Conservation (phyloP, 345 rosid genomes). For the Xanthoceras sorbifolium region DNA sequence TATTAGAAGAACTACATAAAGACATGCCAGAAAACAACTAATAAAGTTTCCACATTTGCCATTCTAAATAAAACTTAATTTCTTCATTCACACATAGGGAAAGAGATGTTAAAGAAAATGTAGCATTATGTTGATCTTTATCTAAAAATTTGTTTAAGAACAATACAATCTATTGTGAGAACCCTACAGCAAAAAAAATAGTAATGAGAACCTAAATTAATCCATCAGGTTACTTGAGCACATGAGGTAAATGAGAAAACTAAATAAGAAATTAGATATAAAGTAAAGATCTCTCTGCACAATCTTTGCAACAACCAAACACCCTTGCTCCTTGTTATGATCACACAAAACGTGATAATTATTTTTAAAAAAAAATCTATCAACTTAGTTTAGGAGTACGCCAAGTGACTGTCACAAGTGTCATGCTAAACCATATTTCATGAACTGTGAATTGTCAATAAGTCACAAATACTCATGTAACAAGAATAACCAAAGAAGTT, state of each 20-base stretch:
- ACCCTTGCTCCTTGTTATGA: neutral
- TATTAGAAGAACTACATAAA: neutral
- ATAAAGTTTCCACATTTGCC: neutral
- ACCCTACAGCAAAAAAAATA: neutral
- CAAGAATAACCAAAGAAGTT: neutral
- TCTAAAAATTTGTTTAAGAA: neutral
- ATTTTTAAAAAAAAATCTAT: neutral
- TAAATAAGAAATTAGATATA: neutral
- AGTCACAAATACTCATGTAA: neutral
- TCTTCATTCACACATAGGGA: neutral
- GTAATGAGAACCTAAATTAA: neutral
- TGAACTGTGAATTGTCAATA: neutral
- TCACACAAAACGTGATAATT: neutral
- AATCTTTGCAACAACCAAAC: neutral
- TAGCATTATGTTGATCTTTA: neutral
- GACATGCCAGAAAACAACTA: neutral
- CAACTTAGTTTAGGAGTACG: neutral
- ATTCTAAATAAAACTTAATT: neutral
- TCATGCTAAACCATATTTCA: neutral
- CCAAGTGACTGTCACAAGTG: neutral
- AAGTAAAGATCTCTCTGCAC: neutral
- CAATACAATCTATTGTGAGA: neutral
- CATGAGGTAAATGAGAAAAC: constrained; percentile 4
- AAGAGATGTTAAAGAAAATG: neutral
- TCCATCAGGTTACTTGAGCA: neutral